Evolutionary conservation across 257 asterid species (phyloP).

Genomic region (Thymus mandschuricus): DNA sequence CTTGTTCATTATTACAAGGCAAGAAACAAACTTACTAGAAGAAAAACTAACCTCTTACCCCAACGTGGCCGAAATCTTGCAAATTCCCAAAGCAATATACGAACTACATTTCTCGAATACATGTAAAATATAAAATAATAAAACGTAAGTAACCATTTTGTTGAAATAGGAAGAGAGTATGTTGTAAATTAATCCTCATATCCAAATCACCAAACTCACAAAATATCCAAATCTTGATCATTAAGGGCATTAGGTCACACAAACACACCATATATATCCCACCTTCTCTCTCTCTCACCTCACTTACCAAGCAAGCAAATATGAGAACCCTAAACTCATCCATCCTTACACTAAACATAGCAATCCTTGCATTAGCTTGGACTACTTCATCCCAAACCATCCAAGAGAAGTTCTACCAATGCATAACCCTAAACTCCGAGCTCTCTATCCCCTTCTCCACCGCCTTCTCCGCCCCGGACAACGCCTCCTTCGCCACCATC

Average conservation of each 20-base stretch:
- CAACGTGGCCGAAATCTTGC: slow-evolving; percentile 26
- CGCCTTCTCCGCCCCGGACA: slow-evolving; percentile 49
- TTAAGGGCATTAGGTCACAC: slow-evolving; percentile 24
- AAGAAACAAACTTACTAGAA: slow-evolving; percentile 24
- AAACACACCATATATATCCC: slow-evolving; percentile 29
- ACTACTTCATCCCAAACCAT: slow-evolving; percentile 33
- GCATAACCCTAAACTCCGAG: slow-evolving; percentile 54
- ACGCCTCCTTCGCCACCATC: slow-evolving; percentile 43
- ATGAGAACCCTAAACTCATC: slow-evolving; percentile 17
- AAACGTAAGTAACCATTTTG: too few relatives aligned
- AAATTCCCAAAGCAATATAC: slow-evolving; percentile 4
- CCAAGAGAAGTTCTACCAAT: slow-evolving; percentile 44
- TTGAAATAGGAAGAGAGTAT: too few relatives aligned
- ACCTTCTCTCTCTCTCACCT: neutral
- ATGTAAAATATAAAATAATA: too few relatives aligned
- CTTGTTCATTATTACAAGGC: slow-evolving; percentile 34
- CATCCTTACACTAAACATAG: slow-evolving; percentile 28
- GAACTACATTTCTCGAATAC: too few relatives aligned
- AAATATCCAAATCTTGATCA: slow-evolving; percentile 23
- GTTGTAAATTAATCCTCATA: slow-evolving; percentile 3
- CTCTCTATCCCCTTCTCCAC: slow-evolving; percentile 51
- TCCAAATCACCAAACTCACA: slow-evolving; percentile 11
- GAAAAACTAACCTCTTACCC: neutral
- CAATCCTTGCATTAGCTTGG: slow-evolving; percentile 24
- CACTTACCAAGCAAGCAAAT: slow-evolving; percentile 6